These are phyloP conservation scores for Dioszegia crocea DNA, from an alignment of 768 basidiomycete species.

Conservation along the genomic window DNA sequence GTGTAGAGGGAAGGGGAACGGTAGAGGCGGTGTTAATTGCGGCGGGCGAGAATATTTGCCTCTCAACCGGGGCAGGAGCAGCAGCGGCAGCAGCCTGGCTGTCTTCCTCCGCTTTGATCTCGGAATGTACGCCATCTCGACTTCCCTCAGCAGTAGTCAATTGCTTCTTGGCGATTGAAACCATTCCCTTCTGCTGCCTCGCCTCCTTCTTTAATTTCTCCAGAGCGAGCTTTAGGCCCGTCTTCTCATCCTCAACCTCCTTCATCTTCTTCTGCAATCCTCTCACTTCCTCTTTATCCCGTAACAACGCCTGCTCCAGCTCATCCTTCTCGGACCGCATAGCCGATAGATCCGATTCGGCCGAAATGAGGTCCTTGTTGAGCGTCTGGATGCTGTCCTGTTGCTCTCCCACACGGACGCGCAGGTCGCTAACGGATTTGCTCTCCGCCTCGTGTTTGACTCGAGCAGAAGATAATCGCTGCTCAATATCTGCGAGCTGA, in stretches of 20 bases:
- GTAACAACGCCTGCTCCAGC: conserved; percentile 74
- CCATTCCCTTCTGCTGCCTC: conserved; percentile 89
- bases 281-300: conserved; percentile 91
- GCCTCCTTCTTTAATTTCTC: conserved; percentile 91
- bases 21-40: conserved; percentile 56
- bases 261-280: conserved; percentile 79
- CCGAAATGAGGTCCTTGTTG: conserved; percentile 73
- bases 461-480: conserved; percentile 75
- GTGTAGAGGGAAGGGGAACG: conserved; percentile 69
- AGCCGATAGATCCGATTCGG: conserved; percentile 88
- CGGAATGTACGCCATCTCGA: conserved; percentile 64
- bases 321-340: conserved; percentile 85
- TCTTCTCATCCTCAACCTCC: conserved; percentile 70
- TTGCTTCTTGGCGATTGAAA: conserved; percentile 94
- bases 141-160: conserved; percentile 76
- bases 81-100: conserved; percentile 52
- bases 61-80: background rate
- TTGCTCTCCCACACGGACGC: conserved; percentile 66
- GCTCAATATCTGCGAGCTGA: conserved; percentile 74
- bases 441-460: conserved; percentile 82
- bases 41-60: conserved; percentile 24
- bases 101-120: conserved; percentile 56
- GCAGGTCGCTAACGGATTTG: conserved; percentile 62
- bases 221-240: conserved; percentile 64
- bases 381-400: conserved; percentile 66